Evolutionary conservation across 768 basidiomycete species (phyloP).

Genomic region (Astraeus odoratus): DNA sequence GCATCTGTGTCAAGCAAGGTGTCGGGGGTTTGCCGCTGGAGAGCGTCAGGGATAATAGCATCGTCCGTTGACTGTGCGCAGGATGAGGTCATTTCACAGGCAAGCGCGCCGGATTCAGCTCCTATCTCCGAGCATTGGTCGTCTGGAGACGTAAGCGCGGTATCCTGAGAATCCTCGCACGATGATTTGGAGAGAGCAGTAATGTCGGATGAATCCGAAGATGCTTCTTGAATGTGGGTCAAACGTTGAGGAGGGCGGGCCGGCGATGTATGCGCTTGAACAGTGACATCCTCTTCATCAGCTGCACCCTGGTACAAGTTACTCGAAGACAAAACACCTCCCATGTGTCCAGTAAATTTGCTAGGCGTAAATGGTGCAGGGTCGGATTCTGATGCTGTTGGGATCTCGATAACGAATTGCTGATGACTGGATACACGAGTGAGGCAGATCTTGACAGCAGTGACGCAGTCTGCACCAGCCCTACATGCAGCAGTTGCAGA

Average conservation of each 20-base stretch:
- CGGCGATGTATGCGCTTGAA: slow-evolving; percentile 39
- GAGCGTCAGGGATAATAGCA: slow-evolving; percentile 55
- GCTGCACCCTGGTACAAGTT: slow-evolving; percentile 30
- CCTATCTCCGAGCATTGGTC: slow-evolving; percentile 31
- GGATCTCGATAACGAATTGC: slow-evolving; percentile 61
- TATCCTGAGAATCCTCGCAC: slow-evolving; percentile 40
- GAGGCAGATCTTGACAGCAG: slow-evolving; percentile 78
- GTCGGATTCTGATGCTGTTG: slow-evolving; percentile 40
- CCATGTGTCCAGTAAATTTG: slow-evolving; percentile 38
- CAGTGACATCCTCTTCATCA: slow-evolving; percentile 59
- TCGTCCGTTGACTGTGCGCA: slow-evolving; percentile 32
- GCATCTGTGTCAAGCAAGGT: slow-evolving; percentile 49
- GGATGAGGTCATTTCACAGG: slow-evolving; percentile 28
- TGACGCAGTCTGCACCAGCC: slow-evolving; percentile 83
- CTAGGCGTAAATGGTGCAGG: slow-evolving; percentile 39
- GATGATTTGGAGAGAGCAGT: slow-evolving; percentile 40
- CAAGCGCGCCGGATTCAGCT: slow-evolving; percentile 21
- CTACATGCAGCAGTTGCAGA: slow-evolving; percentile 87
- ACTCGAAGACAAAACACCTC: slow-evolving; percentile 32
- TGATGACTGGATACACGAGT: slow-evolving; percentile 54
- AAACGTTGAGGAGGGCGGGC: slow-evolving; percentile 12
- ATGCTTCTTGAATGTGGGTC: slow-evolving; percentile 30
- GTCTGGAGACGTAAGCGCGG: slow-evolving; percentile 43
- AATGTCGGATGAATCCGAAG: slow-evolving; percentile 45
- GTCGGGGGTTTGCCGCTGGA: slow-evolving; percentile 26